Evolutionary conservation across 2,329 filamentous ascomycete genomes (phyloP).

Genomic region (Calonectria pteridis): DNA sequence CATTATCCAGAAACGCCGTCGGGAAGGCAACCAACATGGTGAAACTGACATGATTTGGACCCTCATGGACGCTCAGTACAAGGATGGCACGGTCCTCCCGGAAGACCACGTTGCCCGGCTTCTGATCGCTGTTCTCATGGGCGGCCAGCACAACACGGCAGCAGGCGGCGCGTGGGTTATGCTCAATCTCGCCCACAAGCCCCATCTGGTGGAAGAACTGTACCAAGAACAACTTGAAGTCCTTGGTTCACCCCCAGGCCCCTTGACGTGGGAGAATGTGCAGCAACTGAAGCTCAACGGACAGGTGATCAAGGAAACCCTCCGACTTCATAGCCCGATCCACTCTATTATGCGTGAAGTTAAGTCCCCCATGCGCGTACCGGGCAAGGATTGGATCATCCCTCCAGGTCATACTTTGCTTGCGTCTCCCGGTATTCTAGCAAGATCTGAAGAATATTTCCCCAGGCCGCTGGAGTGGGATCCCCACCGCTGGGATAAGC

Average conservation of each 20-base stretch:
- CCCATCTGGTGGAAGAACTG: slow-evolving; percentile 82
- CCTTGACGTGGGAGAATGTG: slow-evolving; percentile 81
- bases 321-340: slow-evolving; percentile 90
- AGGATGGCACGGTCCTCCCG: slow-evolving; percentile 79
- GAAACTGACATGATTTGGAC: slow-evolving; percentile 87
- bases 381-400: slow-evolving; percentile 84
- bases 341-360: slow-evolving; percentile 94
- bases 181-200: slow-evolving; percentile 82
- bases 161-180: slow-evolving; percentile 88
- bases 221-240: slow-evolving; percentile 81
- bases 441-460: slow-evolving; percentile 80
- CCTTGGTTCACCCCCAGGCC: slow-evolving; percentile 79
- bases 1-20: slow-evolving; percentile 79
- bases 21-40: slow-evolving; percentile 61
- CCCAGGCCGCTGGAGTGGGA: slow-evolving; percentile 86
- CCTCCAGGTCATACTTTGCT: slow-evolving; percentile 86
- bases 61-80: slow-evolving; percentile 86
- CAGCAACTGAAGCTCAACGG: slow-evolving; percentile 82
- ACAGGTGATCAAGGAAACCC: slow-evolving; percentile 89
- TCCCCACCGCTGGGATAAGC: slow-evolving; percentile 85
- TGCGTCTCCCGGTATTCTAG: slow-evolving; percentile 85
- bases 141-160: slow-evolving; percentile 88
- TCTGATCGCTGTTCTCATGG: slow-evolving; percentile 94
- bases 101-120: slow-evolving; percentile 89
- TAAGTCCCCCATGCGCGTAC: slow-evolving; percentile 85